A percentile compares a stretch with the other conserved stretches of the same genome.
These are phyloP conservation scores for Trametes hirsuta DNA, from an alignment of 1,284 basidiomycete genomes.

Conservation along the genomic window DNA sequence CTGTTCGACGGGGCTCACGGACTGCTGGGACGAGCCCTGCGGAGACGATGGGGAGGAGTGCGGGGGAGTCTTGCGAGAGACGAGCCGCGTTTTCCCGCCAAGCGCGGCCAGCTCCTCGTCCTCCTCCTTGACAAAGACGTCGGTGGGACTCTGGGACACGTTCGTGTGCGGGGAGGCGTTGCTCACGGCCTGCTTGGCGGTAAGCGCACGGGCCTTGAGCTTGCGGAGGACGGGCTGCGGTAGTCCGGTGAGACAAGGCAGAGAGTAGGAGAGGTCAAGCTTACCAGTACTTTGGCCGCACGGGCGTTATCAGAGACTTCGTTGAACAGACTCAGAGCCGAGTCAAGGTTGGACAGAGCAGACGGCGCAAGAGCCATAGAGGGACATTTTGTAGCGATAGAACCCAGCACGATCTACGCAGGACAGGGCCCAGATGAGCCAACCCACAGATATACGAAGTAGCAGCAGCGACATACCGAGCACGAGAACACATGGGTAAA, in stretches of 20 bases:
- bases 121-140: slow-evolving; percentile 50
- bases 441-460: background rate
- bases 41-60: slow-evolving; percentile 43
- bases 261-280: slow-evolving; percentile 26
- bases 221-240: slow-evolving; percentile 61
- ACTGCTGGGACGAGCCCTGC: slow-evolving; percentile 28
- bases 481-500: slow-evolving; percentile 77
- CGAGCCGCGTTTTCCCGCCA: slow-evolving; percentile 62
- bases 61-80: slow-evolving; percentile 56
- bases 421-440: slow-evolving; percentile 5
- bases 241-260: background rate
- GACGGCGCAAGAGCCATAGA: slow-evolving; percentile 63
- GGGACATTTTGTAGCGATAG: slow-evolving; percentile 63
- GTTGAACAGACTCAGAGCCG: slow-evolving; percentile 59
- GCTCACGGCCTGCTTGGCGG: slow-evolving; percentile 16
- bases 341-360: slow-evolving; percentile 64
- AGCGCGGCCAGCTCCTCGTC: slow-evolving; percentile 61
- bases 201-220: slow-evolving; percentile 51
- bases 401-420: slow-evolving; percentile 65
- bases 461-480: slow-evolving; percentile 49
- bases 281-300: slow-evolving; percentile 61
- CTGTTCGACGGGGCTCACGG: slow-evolving; percentile 29
- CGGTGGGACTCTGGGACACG: slow-evolving; percentile 22
- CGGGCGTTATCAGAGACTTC: slow-evolving; percentile 54
- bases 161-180: background rate